Base-by-base conservation (phyloP, 345 rosid species). In the Pelargonium nanum region DNA sequence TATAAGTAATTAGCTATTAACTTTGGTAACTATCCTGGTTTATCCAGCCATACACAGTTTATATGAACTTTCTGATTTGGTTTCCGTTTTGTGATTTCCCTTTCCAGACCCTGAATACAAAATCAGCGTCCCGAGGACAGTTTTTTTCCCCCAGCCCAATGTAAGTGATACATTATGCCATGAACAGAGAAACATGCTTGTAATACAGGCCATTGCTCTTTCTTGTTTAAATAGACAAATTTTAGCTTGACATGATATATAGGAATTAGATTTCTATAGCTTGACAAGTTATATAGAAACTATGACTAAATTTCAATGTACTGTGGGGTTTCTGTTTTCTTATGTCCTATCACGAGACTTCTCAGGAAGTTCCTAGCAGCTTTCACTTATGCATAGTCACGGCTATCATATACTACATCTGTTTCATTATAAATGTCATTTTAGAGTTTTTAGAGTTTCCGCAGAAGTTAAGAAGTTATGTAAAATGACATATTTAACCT, bases 101-200 rank as follows among this genome's bases (percentile, higher is more conserved):
- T 70, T 50, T 34, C 13, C 90, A 92, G 98, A 86, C 72, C 93
- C 96, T 19, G 78, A 83, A 70, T 86, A 89, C 84, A 82, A 74
- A 69, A 68, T 86, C 59, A 77, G 71, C 32, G 98, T 92, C 57
- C 89, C 91, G n/a, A 83, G 95, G 69, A 78, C 84, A 60, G 77
- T 80, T 62, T 86, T 91, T 77, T 88, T 91, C 70, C 92, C 96
- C 57, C 92, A 79, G 60, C 98, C 98, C n/a, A 85, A 91, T 67
- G 96, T 88, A 68, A 80, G 83, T 76, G n/a, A 20, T 21, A 51
- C 26, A 26, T 32, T 30, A 55, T 34, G 56, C 64, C 53, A 23
- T 15, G 56, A 20, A 55, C 63, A 26, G n/a, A 9, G 23, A 19
- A 19, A 56, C 28, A 19, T 57, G 55, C 58, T 17, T 22, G 19